Evolutionary conservation across 1,139 yeast species (phyloP).

Genomic region (Lodderomyces margitis): DNA sequence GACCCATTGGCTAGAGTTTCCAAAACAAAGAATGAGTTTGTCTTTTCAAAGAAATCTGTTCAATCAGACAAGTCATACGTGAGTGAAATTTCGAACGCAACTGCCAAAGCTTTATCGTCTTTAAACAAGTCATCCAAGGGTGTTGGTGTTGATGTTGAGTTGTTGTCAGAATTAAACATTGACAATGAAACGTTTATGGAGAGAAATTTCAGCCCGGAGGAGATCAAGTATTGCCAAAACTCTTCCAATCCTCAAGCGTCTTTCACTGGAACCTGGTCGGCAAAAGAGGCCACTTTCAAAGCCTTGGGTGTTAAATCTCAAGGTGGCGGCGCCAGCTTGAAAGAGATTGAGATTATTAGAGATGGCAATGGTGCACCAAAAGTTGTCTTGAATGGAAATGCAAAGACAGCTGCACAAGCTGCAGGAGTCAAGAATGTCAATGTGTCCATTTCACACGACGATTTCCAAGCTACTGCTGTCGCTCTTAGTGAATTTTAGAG

Average conservation of each 20-base stretch:
- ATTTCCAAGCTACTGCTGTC: conserved; percentile 95
- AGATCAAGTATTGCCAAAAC: conserved; percentile 70
- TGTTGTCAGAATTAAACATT: conserved; percentile 74
- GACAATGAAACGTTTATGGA: conserved; percentile 86
- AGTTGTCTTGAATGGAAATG: conserved; percentile 74
- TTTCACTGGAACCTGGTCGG: conserved; percentile 98
- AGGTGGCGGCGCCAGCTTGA: conserved; percentile 94
- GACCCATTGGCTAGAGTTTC: conserved; percentile 92
- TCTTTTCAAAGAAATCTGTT: conserved; percentile 43
- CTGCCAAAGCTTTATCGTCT: conserved; percentile 49
- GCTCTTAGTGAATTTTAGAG: conserved; percentile 71
- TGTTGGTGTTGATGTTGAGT: conserved; percentile 97
- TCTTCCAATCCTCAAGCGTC: conserved; percentile 85
- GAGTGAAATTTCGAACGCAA: conserved; percentile 36
- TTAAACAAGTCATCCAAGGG: conserved; percentile 56
- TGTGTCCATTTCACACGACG: conserved; percentile 94
- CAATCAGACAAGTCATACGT: conserved; percentile 37
- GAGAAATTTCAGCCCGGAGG: conserved; percentile 84
- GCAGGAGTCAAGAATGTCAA: conserved; percentile 72
- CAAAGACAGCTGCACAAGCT: conserved; percentile 66
- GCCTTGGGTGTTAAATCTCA: conserved; percentile 83
- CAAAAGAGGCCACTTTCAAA: conserved; percentile 98
- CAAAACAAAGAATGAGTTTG: conserved; percentile 47
- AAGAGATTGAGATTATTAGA: conserved; percentile 84
- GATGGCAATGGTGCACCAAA: conserved; percentile 78